A percentile compares a stretch with the other conserved stretches of the same genome.
Evolutionary conservation across 164 flowering plant species (phyloP).

Genomic region (Chimonanthus salicifolius): DNA sequence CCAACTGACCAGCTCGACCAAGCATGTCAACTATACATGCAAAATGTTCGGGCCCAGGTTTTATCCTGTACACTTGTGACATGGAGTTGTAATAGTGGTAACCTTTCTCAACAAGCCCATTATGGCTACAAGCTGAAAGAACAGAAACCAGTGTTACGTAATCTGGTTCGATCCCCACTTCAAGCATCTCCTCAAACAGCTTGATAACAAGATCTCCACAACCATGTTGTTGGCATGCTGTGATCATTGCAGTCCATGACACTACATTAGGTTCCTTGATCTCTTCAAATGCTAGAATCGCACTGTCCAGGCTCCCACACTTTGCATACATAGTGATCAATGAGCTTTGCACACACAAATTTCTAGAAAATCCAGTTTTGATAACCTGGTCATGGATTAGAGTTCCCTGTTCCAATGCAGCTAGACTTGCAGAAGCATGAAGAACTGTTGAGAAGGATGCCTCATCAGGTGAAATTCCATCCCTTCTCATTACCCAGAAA

Average conservation of each 20-base stretch:
- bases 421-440: constrained; percentile 47
- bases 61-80: constrained; percentile 26
- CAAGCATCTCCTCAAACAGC: constrained; percentile 47
- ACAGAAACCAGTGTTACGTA: constrained; percentile 52
- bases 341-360: constrained; percentile 35
- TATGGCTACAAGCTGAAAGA: constrained; percentile 61
- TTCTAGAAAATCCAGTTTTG: constrained; percentile 39
- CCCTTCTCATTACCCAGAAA: constrained; percentile 50
- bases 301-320: constrained; percentile 53
- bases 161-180: constrained; percentile 41
- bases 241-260: constrained; percentile 59
- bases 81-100: constrained; percentile 46
- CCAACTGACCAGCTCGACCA: constrained; percentile 51
- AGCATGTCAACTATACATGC: constrained; percentile 74
- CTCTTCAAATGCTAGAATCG: constrained; percentile 33
- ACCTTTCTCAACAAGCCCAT: constrained; percentile 51
- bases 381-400: constrained; percentile 42
- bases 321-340: constrained; percentile 59
- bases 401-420: constrained; percentile 43
- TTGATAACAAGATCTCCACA: constrained; percentile 36
- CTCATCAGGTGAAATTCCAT: constrained; percentile 37
- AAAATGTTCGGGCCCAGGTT: constrained; percentile 55
- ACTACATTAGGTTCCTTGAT: constrained; percentile 40
- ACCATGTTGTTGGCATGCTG: constrained; percentile 60
- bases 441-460: constrained; percentile 29